phyloP scores from a whole-genome alignment of 2,329 filamentous ascomycete genomes.

The Clarireedia paspali region DNA sequence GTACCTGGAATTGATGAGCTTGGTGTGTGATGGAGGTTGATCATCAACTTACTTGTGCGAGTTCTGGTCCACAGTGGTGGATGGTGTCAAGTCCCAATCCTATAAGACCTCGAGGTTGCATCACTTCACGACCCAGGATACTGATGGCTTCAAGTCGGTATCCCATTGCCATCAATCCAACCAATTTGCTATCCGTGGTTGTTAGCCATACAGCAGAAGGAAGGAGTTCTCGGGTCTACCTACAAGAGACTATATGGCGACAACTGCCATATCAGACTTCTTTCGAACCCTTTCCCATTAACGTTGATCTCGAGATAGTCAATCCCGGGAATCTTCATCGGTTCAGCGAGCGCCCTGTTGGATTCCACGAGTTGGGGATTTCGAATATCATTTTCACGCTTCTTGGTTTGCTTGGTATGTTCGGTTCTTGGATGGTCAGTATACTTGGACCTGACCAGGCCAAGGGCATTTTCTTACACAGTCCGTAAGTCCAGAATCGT shows the following conservation, averaged over 20 bases:
- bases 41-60: constrained; percentile 37
- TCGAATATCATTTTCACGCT: constrained; percentile 42
- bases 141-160: constrained; percentile 62
- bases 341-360: constrained; percentile 44
- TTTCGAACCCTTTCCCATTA: constrained; percentile 63
- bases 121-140: constrained; percentile 61
- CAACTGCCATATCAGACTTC: constrained; percentile 58
- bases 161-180: constrained; percentile 56
- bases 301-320: constrained; percentile 62
- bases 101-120: constrained; percentile 63
- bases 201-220: not conserved
- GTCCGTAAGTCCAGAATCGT: constrained; percentile 76
- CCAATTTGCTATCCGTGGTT: constrained; percentile 41
- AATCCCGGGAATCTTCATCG: constrained; percentile 55
- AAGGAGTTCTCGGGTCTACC: constrained; percentile 15
- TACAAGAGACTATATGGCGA: constrained; percentile 60
- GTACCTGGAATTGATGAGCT: constrained; percentile 30
- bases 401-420: constrained; percentile 59
- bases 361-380: constrained; percentile 38
- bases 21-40: not conserved
- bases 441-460: not conserved
- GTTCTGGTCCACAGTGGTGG: constrained; percentile 34
- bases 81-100: constrained; percentile 39
- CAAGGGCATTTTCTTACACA: constrained; percentile 39
- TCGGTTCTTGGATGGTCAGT: constrained; percentile 50